These are phyloP conservation scores for Exophiala calicioides DNA, from an alignment of 2,329 filamentous ascomycete genomes.

Conservation along the genomic window DNA sequence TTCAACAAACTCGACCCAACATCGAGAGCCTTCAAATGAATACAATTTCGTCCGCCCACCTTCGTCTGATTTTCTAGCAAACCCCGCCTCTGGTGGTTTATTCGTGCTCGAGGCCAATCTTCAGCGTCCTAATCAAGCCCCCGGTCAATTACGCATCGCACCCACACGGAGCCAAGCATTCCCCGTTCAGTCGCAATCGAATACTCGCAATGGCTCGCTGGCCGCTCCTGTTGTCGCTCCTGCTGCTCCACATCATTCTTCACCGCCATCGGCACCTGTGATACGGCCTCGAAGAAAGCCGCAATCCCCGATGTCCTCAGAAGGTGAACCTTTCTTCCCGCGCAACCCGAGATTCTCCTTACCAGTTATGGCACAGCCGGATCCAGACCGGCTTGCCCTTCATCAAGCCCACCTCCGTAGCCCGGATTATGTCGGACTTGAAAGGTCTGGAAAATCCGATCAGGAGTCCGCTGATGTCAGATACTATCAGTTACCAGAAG, in stretches of 20 bases:
- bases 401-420: slow-evolving; percentile 62
- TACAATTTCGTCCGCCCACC: no score
- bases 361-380: slow-evolving; percentile 33
- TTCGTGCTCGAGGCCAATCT: no score
- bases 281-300: not conserved
- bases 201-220: no score
- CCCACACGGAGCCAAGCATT: no score
- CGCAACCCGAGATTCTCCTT: not conserved
- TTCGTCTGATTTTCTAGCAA: no score
- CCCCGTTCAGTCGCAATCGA: no score
- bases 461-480: slow-evolving; percentile 27
- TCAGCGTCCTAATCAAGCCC: no score
- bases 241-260: not conserved
- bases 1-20: no score
- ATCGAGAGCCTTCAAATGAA: no score
- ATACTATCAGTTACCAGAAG: slow-evolving; percentile 41
- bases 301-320: not conserved
- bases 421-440: slow-evolving; percentile 52
- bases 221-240: no score
- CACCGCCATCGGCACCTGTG: not conserved
- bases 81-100: no score
- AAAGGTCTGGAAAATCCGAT: slow-evolving; percentile 31
- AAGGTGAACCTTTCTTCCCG: slow-evolving; percentile 11
- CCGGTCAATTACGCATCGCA: no score
- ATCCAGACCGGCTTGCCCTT: slow-evolving; percentile 52